These are phyloP conservation scores for Rhododendron ferrugineum DNA, from an alignment of 148 eudicot genomes.

Conservation along the genomic window DNA sequence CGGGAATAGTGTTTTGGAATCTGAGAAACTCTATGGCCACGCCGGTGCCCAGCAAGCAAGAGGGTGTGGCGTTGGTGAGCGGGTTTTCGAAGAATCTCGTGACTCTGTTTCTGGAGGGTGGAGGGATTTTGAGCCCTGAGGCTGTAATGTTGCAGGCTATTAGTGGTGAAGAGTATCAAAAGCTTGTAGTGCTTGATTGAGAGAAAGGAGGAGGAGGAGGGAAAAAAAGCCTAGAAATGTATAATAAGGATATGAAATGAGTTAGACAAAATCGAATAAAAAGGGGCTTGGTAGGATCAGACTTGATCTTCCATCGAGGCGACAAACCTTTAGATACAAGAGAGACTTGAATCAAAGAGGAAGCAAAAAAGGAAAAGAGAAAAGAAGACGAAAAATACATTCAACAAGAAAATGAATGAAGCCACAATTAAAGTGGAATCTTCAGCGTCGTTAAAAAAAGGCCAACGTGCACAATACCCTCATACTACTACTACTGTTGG, in stretches of 20 bases:
- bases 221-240: background rate
- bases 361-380: no score
- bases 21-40: slow-evolving; percentile 21
- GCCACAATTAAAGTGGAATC: no score
- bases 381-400: no score
- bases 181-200: slow-evolving; percentile 28
- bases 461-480: no score
- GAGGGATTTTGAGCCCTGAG: slow-evolving; percentile 14
- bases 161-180: slow-evolving; percentile 22
- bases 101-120: slow-evolving; percentile 24
- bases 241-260: background rate
- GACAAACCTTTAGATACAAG: no score
- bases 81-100: slow-evolving; percentile 34
- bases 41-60: slow-evolving; percentile 13
- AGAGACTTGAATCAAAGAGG: no score
- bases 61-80: slow-evolving; percentile 28
- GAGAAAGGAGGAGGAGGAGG: background rate
- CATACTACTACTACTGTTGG: no score
- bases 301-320: no score
- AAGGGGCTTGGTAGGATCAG: no score
- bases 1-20: slow-evolving; percentile 36
- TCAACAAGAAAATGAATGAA: no score
- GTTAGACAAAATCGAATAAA: background rate
- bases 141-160: slow-evolving; percentile 18
- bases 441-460: no score